Conservation (phyloP, 495 filamentous ascomycete species). For the Talaromyces trachyspermus region DNA sequence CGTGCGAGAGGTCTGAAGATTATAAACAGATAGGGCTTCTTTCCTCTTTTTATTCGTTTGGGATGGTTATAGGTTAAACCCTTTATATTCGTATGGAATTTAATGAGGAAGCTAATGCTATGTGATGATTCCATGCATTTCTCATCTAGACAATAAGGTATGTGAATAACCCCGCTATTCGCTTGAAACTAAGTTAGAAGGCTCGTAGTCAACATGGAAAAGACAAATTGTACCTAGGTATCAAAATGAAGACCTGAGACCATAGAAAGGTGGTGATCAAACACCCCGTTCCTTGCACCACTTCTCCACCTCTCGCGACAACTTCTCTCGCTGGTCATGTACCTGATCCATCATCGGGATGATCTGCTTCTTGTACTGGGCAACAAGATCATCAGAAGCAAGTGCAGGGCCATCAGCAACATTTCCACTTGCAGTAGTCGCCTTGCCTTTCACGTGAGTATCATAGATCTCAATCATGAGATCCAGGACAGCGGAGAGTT, state of each 20-base stretch:
- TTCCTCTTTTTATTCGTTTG: not conserved
- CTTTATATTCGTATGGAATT: no score
- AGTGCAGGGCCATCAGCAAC: conserved; percentile 20
- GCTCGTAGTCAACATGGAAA: no score
- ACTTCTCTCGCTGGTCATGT: conserved; percentile 56
- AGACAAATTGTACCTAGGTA: no score
- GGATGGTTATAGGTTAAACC: not conserved
- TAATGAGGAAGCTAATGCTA: no score
- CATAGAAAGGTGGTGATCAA: no score
- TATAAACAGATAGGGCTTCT: conserved; percentile 11
- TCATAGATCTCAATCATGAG: conserved; percentile 62
- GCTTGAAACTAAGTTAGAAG: no score
- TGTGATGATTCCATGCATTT: no score
- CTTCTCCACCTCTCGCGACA: conserved; percentile 70
- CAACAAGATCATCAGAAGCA: conserved; percentile 27
- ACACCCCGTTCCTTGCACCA: conserved; percentile 70
- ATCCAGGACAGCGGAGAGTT: conserved; percentile 67
- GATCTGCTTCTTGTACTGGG: conserved; percentile 32
- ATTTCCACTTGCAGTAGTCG: conserved; percentile 21
- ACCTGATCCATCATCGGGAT: conserved; percentile 67
- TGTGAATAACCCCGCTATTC: no score
- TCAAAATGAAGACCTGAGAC: not conserved
- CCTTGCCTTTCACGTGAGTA: conserved; percentile 36
- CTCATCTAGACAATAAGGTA: no score
- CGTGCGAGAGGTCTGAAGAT: conserved; percentile 26